phyloP scores from a whole-genome alignment of 352 stramenopile genomes.

The Pythium guiyangense region DNA sequence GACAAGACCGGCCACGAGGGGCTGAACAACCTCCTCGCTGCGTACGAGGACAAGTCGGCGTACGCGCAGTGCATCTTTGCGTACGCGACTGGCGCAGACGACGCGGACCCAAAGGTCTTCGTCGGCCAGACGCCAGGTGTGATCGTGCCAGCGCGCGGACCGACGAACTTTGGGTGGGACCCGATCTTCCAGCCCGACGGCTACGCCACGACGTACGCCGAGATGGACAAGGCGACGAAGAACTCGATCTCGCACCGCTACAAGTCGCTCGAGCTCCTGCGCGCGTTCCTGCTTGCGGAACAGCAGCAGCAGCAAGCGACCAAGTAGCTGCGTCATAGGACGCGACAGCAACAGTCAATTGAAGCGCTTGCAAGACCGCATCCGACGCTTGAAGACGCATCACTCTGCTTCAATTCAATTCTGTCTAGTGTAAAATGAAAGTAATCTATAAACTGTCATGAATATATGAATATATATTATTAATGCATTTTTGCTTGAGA shows the following conservation, averaged over 20 bases:
- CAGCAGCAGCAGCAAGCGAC: conserved; percentile 1
- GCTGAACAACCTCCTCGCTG: conserved; percentile 93
- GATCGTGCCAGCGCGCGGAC: conserved; percentile 90
- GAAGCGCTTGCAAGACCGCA: too few species aligned
- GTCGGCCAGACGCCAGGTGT: conserved; percentile 89
- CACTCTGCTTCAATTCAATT: too few species aligned
- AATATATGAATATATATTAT: too few species aligned
- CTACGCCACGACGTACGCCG: conserved; percentile 82
- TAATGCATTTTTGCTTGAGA: too few species aligned
- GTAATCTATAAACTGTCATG: too few species aligned
- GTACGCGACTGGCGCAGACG: conserved; percentile 61
- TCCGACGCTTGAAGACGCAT: too few species aligned
- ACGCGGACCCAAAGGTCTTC: conserved; percentile 89
- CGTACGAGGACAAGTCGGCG: conserved; percentile 93
- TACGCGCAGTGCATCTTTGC: conserved; percentile 97
- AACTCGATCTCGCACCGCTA: conserved; percentile 90
- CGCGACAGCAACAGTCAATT: too few species aligned
- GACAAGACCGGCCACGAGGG: conserved; percentile 92
- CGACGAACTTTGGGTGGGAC: conserved; percentile 91
- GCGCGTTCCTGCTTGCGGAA: conserved; percentile 25
- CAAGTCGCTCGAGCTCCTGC: conserved; percentile 74
- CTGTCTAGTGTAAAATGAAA: too few species aligned
- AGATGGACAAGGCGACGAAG: conserved; percentile 89
- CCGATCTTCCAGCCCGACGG: conserved; percentile 87
- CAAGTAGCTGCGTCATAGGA: too few species aligned